These are phyloP conservation scores for Tetrapisispora taiwanensis DNA, from an alignment of 805 yeast species.

Conservation along the genomic window DNA sequence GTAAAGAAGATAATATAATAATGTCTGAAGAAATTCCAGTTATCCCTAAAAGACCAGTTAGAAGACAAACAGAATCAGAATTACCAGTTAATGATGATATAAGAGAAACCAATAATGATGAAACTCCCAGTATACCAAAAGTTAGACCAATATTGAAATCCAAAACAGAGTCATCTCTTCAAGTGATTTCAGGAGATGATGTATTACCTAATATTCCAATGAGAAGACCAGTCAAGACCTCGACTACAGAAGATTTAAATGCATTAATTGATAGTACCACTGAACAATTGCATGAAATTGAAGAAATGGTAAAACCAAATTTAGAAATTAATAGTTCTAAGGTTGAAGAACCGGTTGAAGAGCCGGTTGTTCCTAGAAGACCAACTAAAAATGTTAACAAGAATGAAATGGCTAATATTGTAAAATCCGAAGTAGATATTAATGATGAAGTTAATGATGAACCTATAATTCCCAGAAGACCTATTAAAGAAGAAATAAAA, in stretches of 20 bases:
- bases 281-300: conserved; percentile 10
- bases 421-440: too few species aligned
- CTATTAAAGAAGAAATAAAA: neutral
- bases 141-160: conserved; percentile 6
- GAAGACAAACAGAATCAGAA: conserved; percentile 1
- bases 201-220: conserved; percentile 5
- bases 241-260: conserved; percentile 8
- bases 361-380: conserved; percentile 7
- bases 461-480: neutral
- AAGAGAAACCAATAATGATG: too few species aligned
- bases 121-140: conserved; percentile 1
- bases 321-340: neutral
- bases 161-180: conserved; percentile 1
- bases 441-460: too few species aligned
- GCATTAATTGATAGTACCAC: conserved; percentile 8
- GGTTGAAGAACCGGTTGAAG: neutral
- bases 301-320: conserved; percentile 1
- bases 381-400: conserved; percentile 2
- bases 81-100: neutral
- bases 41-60: conserved; percentile 1
- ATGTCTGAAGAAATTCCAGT: neutral
- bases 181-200: neutral
- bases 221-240: conserved; percentile 5
- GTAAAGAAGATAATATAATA: too few species aligned
- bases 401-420: too few species aligned